Base-by-base conservation (phyloP, 371 early-diverging fungal genomes). In the Mucor indicus region DNA sequence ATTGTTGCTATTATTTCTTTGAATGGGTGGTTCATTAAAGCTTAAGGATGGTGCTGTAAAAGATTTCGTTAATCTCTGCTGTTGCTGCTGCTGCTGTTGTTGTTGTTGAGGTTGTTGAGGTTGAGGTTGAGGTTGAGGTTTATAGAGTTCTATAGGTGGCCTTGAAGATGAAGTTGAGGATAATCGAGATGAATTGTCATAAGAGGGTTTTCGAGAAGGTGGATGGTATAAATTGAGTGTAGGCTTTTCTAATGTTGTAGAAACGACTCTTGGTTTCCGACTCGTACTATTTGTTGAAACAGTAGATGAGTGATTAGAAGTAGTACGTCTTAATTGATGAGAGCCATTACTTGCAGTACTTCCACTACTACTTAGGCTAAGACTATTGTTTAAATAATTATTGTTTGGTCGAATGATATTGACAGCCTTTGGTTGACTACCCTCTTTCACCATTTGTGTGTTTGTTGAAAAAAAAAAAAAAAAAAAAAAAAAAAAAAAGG, bases 321-420 rank as follows among this genome's bases (percentile, higher is more conserved):
- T 40, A 7, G 59, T 44, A 40, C 44, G 20, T 15, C 27, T 35
- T 22, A 31, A 45, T 25, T 40, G 37, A 23, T 29, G 22, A 1
- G 46, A 46, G 6, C 19, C 36, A 24, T 40, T 46, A 27, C 51
- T 50, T 35, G 45, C 38, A 29, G 38, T 48, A 20, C 47, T 46
- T 20, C 42, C 36, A 36, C 50, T 55, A 29, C 43, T 50, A 29
- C 50, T 50, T 29, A 20, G 36, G 17, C 44, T 44, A 12, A 22
- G 38, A 2, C 44, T 52, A n/a, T 38, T 37, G 5, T 44, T 19
- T 2, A 52, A 38, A 16, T 30, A 19, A 7, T 15, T 9, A 27
- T 51, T 27, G 37, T 32, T 32, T 29, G 63, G 63, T 17, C 63
- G 46, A 36, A 62, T 57, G 38, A 62, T 62, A 22, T 62, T 62